Evolutionary conservation across 1,284 basidiomycete species (phyloP).

Genomic region (Ceratobasidium sp.): DNA sequence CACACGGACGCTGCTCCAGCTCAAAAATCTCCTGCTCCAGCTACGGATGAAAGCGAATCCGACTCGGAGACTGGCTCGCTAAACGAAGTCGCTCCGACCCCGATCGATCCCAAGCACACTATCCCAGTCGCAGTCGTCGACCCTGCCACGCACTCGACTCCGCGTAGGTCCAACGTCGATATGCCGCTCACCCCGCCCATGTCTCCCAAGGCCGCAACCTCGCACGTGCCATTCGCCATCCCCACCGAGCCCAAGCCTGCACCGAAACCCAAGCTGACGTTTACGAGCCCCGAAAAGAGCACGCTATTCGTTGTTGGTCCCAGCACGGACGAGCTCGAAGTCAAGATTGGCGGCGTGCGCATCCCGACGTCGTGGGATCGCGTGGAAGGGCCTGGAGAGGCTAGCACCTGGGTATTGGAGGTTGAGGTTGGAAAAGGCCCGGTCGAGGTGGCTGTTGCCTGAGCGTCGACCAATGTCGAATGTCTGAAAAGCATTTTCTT

Average conservation of each 20-base stretch:
- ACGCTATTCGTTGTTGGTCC: conserved; percentile 13
- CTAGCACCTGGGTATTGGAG: conserved; percentile 1
- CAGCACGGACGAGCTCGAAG: conserved; percentile 1
- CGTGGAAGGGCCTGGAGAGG: not conserved
- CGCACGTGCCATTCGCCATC: conserved; percentile 3
- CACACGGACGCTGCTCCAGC: no score
- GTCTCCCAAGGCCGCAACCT: conserved; percentile 21
- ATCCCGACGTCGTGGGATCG: not conserved
- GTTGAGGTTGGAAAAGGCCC: conserved; percentile 6
- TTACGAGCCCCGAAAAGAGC: not conserved
- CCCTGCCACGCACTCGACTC: not conserved
- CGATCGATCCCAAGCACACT: conserved; percentile 1
- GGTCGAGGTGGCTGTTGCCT: conserved; percentile 12
- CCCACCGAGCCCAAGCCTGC: not conserved
- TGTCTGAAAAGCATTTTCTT: no score
- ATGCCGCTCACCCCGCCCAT: conserved; percentile 29
- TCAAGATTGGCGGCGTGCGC: conserved; percentile 2
- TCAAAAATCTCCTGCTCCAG: not conserved
- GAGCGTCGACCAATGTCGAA: no score
- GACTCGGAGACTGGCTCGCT: not conserved
- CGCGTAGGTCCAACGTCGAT: conserved; percentile 1
- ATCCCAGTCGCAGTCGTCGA: conserved; percentile 7
- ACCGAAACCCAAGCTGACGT: conserved; percentile 26
- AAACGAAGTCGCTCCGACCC: conserved; percentile 15
- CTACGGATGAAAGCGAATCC: conserved; percentile 6